These are phyloP conservation scores for Penicillium fuscoglaucum DNA, from an alignment of 2,329 filamentous ascomycete species.

Conservation along the genomic window DNA sequence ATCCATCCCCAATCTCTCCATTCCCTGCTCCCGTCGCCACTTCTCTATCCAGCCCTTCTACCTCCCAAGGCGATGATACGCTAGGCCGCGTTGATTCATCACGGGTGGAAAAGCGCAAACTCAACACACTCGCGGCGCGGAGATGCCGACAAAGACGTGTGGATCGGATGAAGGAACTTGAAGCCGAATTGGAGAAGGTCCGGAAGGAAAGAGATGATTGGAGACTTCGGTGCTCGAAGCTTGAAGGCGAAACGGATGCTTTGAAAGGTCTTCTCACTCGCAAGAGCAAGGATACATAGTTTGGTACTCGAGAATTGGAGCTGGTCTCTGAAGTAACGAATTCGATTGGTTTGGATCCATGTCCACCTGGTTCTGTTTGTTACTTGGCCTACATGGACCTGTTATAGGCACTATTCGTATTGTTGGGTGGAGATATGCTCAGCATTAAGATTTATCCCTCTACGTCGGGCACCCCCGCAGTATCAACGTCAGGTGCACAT, in stretches of 20 bases:
- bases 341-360: neutral
- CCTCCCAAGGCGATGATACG: constrained; percentile 19
- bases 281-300: constrained; percentile 18
- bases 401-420: neutral
- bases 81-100: constrained; percentile 21
- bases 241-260: constrained; percentile 40
- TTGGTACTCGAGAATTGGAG: constrained; percentile 5
- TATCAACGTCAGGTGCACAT: neutral
- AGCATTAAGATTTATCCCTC: neutral
- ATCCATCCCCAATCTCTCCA: constrained; percentile 24
- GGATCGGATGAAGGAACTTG: constrained; percentile 35
- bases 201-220: constrained; percentile 39
- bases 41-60: constrained; percentile 22
- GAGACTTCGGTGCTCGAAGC: constrained; percentile 36
- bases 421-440: no score
- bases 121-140: constrained; percentile 40
- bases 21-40: constrained; percentile 16
- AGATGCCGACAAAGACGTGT: constrained; percentile 39
- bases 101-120: constrained; percentile 35
- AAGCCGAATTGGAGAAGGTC: constrained; percentile 35
- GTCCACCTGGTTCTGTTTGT: neutral
- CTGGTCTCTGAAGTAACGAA: constrained; percentile 10
- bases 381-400: no score
- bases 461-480: neutral
- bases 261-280: constrained; percentile 30